Percentiles rank a stretch among this genome's conserved stretches.
Conservation (phyloP, 495 filamentous ascomycete genomes). For the Physcia stellaris region DNA sequence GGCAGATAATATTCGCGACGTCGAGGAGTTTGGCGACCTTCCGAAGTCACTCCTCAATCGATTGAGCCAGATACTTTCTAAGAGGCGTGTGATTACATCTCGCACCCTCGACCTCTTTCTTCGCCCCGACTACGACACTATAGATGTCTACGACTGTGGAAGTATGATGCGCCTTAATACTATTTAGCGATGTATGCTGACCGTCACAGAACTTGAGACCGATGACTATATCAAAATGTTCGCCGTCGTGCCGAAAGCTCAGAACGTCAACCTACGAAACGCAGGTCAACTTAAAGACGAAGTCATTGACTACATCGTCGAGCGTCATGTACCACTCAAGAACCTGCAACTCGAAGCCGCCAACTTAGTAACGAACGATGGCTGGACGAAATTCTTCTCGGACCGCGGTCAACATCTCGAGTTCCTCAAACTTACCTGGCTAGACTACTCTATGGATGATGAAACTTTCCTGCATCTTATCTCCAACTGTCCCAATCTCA, state of each 20-base stretch:
- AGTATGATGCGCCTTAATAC: slow-evolving; percentile 27
- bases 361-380: slow-evolving; percentile 60
- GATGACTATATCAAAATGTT: slow-evolving; percentile 73
- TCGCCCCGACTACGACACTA: slow-evolving; percentile 45
- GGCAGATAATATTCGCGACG: slow-evolving; percentile 64
- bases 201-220: slow-evolving; percentile 42
- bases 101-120: slow-evolving; percentile 65
- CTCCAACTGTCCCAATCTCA: slow-evolving; percentile 47
- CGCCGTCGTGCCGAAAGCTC: slow-evolving; percentile 52
- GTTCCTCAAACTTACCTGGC: slow-evolving; percentile 51
- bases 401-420: slow-evolving; percentile 47
- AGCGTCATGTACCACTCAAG: slow-evolving; percentile 48
- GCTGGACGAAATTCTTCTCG: slow-evolving; percentile 54
- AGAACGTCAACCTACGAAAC: slow-evolving; percentile 57
- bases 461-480: slow-evolving; percentile 43
- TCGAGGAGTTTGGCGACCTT: slow-evolving; percentile 74
- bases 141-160: slow-evolving; percentile 71
- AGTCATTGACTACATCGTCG: slow-evolving; percentile 65
- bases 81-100: slow-evolving; percentile 56
- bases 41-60: slow-evolving; percentile 53
- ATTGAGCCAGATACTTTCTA: slow-evolving; percentile 68
- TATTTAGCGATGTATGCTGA: background rate
- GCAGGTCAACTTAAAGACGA: slow-evolving; percentile 78
- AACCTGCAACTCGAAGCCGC: slow-evolving; percentile 57
- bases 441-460: slow-evolving; percentile 61